These are phyloP conservation scores for Phytopythium mirpurense DNA, from an alignment of 352 stramenopile genomes.

Conservation along the genomic window DNA sequence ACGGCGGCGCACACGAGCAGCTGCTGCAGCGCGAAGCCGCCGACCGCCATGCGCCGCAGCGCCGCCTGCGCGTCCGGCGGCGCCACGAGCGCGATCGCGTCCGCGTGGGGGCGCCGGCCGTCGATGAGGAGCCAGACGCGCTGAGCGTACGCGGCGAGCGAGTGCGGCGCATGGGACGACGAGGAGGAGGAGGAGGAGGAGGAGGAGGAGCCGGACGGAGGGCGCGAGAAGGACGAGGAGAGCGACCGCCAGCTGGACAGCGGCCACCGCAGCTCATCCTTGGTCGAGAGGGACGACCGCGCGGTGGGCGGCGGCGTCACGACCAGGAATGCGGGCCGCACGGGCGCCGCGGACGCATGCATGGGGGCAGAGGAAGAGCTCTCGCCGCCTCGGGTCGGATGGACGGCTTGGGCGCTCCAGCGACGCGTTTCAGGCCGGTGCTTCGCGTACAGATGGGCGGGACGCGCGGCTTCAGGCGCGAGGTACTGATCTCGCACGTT, in stretches of 20 bases:
- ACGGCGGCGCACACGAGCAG: constrained; percentile 1
- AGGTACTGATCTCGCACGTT: no score
- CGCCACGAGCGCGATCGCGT: not conserved
- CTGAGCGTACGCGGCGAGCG: constrained; percentile 5
- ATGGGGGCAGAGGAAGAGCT: no score
- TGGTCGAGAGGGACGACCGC: not conserved
- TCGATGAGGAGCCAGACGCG: not conserved
- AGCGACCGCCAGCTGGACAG: not conserved
- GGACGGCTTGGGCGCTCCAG: not conserved
- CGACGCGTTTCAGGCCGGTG: not conserved
- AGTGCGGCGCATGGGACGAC: constrained; percentile 5
- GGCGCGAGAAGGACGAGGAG: constrained; percentile 1
- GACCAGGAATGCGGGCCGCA: constrained; percentile 1
- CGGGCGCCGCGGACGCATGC: not conserved
- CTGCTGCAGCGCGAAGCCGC: constrained; percentile 7
- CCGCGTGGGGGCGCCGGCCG: not conserved
- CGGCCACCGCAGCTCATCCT: constrained; percentile 1
- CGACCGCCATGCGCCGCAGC: constrained; percentile 2
- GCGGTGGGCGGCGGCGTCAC: constrained; percentile 3
- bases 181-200: not conserved
- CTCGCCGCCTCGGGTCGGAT: not conserved
- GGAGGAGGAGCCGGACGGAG: not conserved
- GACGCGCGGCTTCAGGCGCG: not conserved
- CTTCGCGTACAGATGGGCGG: not conserved
- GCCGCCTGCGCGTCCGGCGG: not conserved